Percentiles rank a stretch among this genome's conserved stretches.
These are phyloP conservation scores for Moesziomyces sp. DNA, from an alignment of 1,284 basidiomycete genomes.

Conservation along the genomic window DNA sequence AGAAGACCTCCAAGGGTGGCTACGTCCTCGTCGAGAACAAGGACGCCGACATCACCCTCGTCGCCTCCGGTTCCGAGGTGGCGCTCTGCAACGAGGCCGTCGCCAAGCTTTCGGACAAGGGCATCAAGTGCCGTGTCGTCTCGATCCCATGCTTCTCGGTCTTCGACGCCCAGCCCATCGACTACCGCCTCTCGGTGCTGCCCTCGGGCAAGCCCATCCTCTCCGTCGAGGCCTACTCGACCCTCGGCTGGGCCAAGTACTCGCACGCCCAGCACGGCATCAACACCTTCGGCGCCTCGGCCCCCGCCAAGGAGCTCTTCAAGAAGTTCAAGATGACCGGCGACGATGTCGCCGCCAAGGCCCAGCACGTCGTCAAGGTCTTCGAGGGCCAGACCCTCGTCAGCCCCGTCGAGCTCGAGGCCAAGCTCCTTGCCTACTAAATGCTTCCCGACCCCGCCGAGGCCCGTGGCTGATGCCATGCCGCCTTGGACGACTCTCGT, in stretches of 20 bases:
- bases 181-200: conserved; percentile 85
- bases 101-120: conserved; percentile 75
- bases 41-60: conserved; percentile 83
- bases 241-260: conserved; percentile 66
- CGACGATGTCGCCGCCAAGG: conserved; percentile 79
- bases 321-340: conserved; percentile 68
- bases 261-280: conserved; percentile 64
- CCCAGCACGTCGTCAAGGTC: conserved; percentile 86
- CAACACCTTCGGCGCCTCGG: conserved; percentile 77
- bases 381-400: conserved; percentile 83
- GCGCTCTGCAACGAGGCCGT: conserved; percentile 86
- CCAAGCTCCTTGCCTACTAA: conserved; percentile 45
- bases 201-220: conserved; percentile 88
- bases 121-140: conserved; percentile 82
- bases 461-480: conserved; percentile 1
- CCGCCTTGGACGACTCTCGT: conserved; percentile 2
- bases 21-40: conserved; percentile 85
- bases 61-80: conserved; percentile 89
- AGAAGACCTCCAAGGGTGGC: conserved; percentile 84
- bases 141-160: conserved; percentile 89
- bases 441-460: neutral
- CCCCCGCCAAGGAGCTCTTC: conserved; percentile 88
- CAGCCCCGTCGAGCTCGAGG: conserved; percentile 75
- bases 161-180: conserved; percentile 84
- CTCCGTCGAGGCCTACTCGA: conserved; percentile 82